Evolutionary conservation across 768 basidiomycete species (phyloP), one percentile per base, ranked within the genome.

Genomic region (Lenzites betulinus): DNA sequence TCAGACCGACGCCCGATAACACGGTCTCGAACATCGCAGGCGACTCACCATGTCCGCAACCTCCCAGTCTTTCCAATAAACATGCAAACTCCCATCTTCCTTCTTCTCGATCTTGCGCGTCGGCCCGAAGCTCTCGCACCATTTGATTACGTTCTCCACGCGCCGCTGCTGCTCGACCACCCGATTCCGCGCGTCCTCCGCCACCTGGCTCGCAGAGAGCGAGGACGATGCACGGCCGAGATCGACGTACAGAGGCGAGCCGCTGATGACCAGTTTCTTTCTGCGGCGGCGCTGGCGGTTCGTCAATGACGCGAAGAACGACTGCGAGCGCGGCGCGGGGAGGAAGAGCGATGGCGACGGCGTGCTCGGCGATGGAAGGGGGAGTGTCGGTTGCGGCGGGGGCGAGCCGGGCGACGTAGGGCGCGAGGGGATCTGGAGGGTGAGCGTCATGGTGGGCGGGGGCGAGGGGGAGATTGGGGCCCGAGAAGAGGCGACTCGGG

Each of bases 1-100:
- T 30, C 23, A 30, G 23, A 38, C 43, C 16, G 20, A 20, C 30
- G 16, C 18, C 22, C 46, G 22, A 18, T 18, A 46, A 30, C 8
- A 18, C n/a, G n/a, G n/a, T n/a, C 11, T 33, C 25, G 36, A 43
- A 13, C 18, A 46, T 11, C 3, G 36, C 15, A 22, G 48, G 16
- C 7, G 38, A 63, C 67, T 48, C 59, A 70, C 69, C 68, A 65
- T 68, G 41, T 71, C 70, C 11, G 70, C 70, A 15, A 60, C 62
- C 61, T 68, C 67, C 68, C 66, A 66, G 39, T 68, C 67, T 51
- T 63, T 66, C 68, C 69, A 71, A 43, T 68, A 67, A 36, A 71
- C 68, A 43, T 71, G 70, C 51, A 71, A 28, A 49, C 63, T 67
- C 23, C 69, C 70, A 57, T 69, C 67, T 2, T 54, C 59, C 67